A percentile compares a stretch with the other conserved stretches of the same genome.
phyloP scores from a whole-genome alignment of 1,284 basidiomycete species.

The Cutaneotrichosporon sp. region DNA sequence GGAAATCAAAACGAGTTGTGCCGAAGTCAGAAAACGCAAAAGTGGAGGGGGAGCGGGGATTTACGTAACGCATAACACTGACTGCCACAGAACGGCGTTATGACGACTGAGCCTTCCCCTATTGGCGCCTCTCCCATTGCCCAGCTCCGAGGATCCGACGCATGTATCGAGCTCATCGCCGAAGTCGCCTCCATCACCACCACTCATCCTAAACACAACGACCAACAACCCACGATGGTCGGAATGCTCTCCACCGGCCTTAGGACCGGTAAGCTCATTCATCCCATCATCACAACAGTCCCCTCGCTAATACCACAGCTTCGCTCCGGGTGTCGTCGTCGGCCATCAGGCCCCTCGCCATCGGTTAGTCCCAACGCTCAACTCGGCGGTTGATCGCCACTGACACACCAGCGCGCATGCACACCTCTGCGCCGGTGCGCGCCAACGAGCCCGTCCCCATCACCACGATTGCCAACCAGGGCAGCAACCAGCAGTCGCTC shows the following conservation, averaged over 20 bases:
- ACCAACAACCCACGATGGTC: slow-evolving; percentile 23
- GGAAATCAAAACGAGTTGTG: background rate
- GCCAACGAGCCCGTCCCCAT: slow-evolving; percentile 43
- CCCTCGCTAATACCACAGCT: no score
- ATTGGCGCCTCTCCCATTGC: background rate
- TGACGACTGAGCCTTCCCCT: background rate
- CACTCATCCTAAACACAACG: background rate
- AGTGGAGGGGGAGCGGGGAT: background rate
- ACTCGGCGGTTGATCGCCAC: background rate
- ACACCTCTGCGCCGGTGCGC: slow-evolving; percentile 30
- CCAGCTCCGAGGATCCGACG: no score
- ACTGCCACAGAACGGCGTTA: background rate
- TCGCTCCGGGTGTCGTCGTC: slow-evolving; percentile 30
- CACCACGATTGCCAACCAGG: slow-evolving; percentile 59
- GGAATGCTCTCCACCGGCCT: slow-evolving; percentile 33
- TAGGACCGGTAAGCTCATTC: slow-evolving; percentile 25
- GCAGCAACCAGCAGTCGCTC: slow-evolving; percentile 76
- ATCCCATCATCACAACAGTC: no score
- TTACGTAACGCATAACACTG: background rate
- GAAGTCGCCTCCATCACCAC: no score
- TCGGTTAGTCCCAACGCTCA: slow-evolving; percentile 1
- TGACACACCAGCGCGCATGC: slow-evolving; percentile 19
- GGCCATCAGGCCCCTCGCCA: slow-evolving; percentile 33
- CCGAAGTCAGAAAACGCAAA: background rate
- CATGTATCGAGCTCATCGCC: background rate